Evolutionary conservation across 2,329 filamentous ascomycete species (phyloP).

Genomic region (Lachnellula cervina): DNA sequence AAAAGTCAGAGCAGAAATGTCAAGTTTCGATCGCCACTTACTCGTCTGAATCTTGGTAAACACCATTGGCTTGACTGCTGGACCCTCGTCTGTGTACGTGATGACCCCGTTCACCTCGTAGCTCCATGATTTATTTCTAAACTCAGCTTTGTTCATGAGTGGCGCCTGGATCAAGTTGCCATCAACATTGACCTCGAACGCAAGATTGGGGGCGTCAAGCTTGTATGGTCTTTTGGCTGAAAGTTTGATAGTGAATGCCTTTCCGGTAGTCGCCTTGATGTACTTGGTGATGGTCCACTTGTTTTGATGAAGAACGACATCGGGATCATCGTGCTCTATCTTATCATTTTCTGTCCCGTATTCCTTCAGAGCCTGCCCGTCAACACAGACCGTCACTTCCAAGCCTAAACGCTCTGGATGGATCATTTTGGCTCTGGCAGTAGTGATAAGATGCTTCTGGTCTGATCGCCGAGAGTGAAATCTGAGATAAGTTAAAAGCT

Average conservation of each 20-base stretch:
- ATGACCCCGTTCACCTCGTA: neutral
- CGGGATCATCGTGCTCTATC: neutral
- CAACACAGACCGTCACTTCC: constrained; percentile 21
- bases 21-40: neutral
- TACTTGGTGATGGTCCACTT: neutral
- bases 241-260: neutral
- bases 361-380: constrained; percentile 16
- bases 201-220: neutral
- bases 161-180: neutral
- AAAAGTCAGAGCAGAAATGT: neutral
- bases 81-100: neutral
- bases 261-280: neutral
- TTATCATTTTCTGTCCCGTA: constrained; percentile 9
- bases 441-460: no score
- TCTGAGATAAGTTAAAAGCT: no score
- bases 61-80: neutral
- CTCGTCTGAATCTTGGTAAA: neutral
- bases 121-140: neutral
- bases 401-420: no score
- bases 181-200: neutral
- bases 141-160: neutral
- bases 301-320: neutral
- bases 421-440: no score
- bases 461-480: no score
- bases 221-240: neutral